phyloP scores from a whole-genome alignment of 139 green algal species.

The Eudorina sp. region DNA sequence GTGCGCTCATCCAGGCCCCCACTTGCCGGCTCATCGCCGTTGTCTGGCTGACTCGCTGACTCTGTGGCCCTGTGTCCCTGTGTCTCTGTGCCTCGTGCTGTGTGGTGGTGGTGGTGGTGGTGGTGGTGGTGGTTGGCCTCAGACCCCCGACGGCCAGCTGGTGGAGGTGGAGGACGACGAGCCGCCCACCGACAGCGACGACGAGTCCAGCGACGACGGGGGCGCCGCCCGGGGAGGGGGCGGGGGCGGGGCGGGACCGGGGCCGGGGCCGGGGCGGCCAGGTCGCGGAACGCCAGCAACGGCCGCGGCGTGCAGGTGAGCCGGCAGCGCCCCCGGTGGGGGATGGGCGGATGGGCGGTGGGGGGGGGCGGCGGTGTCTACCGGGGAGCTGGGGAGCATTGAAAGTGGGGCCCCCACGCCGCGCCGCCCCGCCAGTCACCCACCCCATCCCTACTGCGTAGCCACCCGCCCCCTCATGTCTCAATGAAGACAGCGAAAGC shows the following conservation, averaged over 20 bases:
- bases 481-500: no score
- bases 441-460: no score
- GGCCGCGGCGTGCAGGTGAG: slow-evolving; percentile 12
- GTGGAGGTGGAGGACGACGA: slow-evolving; percentile 58
- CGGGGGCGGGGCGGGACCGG: neutral
- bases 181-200: slow-evolving; percentile 62
- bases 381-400: no score
- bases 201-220: slow-evolving; percentile 54
- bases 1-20: neutral
- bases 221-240: no score
- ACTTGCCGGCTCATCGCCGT: neutral
- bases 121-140: neutral
- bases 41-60: neutral
- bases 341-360: no score
- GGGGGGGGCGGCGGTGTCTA: no score
- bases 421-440: no score
- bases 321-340: no score
- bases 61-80: no score
- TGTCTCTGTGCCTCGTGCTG: no score
- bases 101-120: neutral
- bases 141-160: slow-evolving; percentile 51
- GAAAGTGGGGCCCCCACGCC: no score
- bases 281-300: neutral
- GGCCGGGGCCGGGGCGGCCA: neutral
- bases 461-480: no score